Percentiles rank a stretch among this genome's conserved stretches.
Evolutionary conservation across 139 green algal species (phyloP).

Genomic region (Zygnema cylindricum): DNA sequence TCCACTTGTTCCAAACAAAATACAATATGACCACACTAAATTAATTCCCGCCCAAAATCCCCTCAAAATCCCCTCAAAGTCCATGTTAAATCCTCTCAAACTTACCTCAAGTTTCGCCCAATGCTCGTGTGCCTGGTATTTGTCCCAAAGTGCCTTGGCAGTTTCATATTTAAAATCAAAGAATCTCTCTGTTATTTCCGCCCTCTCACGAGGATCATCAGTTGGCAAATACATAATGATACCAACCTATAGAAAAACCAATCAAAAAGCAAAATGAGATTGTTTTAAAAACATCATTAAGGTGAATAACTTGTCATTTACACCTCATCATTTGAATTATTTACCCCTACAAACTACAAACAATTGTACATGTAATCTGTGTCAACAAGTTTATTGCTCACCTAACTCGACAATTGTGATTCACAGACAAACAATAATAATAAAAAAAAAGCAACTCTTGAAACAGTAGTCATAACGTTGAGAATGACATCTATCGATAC

Average conservation of each 20-base stretch:
- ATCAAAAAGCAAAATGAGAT: too few relatives aligned
- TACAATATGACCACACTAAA: neutral
- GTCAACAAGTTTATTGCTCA: too few relatives aligned
- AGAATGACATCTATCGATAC: too few relatives aligned
- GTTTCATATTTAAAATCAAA: constrained; percentile 74
- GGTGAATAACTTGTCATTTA: too few relatives aligned
- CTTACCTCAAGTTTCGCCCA: constrained; percentile 95
- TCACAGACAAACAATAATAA: too few relatives aligned
- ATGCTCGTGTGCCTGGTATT: constrained; percentile 84
- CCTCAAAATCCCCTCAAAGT: neutral
- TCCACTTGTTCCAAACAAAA: neutral
- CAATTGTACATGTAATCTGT: too few relatives aligned
- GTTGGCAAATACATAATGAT: constrained; percentile 97
- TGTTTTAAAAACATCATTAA: too few relatives aligned
- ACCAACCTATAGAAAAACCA: constrained; percentile 91
- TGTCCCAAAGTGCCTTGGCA: constrained; percentile 71
- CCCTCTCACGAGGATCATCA: constrained; percentile 67
- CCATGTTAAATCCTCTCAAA: neutral
- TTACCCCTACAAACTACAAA: too few relatives aligned
- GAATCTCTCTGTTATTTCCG: constrained; percentile 86
- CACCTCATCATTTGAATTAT: too few relatives aligned
- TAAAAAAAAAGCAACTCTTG: too few relatives aligned
- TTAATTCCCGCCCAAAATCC: neutral
- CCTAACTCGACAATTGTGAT: too few relatives aligned
- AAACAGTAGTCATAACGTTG: too few relatives aligned